Evolutionary conservation across 176 grass and related monocot species (phyloP), one percentile per base, ranked within the genome.

Genomic region (Cymbopogon citratus): DNA sequence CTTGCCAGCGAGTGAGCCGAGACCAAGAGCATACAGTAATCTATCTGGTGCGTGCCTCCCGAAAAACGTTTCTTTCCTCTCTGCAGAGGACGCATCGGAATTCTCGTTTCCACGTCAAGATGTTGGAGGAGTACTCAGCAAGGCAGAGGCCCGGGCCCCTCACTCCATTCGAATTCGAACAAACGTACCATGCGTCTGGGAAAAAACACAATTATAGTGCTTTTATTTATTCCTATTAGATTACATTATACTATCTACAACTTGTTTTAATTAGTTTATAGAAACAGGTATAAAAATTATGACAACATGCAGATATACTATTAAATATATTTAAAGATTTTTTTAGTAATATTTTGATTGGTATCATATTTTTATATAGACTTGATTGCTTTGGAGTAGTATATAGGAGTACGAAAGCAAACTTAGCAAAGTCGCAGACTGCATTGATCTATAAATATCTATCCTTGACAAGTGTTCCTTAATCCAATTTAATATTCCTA

Each of bases 51-150:
- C 29, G 28, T 38, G 44, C 62, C 33, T 48, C 63, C 29, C 11
- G 6, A 48, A 66, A 74, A 66, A 27, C 59, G 75, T 63, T 49
- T 39, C 83, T 27, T 49, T 49, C 5, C 23, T 6, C 9, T 33
- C 31, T 33, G 11, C 31, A 33, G 31, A 0, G 21, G 36, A 12
- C 35, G 11, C 83, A 29, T 74, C 19, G 60, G 46, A 80, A 18
- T 13, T 9, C 76, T 31, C 69, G 35, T 56, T 21, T 86, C 84
- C 76, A 86, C 76, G 69, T 44, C 69, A 51, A 74, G 33, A 73
- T 80, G 76, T 41, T 66, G 84, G 60, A 43, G 68, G 57, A 41
- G 9, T 56, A n/a, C 9, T 65, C 41, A 2, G 63, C 23, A 51
- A 43, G 21, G 5, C 63, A 70, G 25, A 36, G 31, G 31, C 3